A percentile compares a stretch with the other conserved stretches of the same genome.
phyloP scores from a whole-genome alignment of 108 stramenopile species.

The Chaetoceros muelleri region DNA sequence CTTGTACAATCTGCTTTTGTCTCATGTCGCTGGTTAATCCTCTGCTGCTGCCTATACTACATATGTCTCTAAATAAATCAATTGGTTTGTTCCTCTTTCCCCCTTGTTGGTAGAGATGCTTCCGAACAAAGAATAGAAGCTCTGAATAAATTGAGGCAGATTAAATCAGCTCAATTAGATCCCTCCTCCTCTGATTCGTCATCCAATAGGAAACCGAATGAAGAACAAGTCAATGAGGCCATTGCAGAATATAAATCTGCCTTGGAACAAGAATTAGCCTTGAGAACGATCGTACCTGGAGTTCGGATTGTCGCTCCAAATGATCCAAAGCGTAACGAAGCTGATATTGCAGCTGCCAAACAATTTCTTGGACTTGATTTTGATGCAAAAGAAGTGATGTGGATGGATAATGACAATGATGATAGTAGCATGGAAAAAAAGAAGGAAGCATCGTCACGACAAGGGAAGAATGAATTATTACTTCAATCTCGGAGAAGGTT shows the following conservation, averaged over 20 bases:
- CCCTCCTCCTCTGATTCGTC: constrained; percentile 7
- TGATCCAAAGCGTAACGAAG: constrained; percentile 11
- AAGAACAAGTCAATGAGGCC: constrained; percentile 5
- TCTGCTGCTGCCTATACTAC: too few relatives aligned
- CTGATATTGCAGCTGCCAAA: constrained; percentile 7
- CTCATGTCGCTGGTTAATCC: too few relatives aligned
- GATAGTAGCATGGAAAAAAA: not conserved
- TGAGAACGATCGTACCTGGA: constrained; percentile 31
- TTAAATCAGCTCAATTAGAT: constrained; percentile 21
- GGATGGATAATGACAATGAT: not conserved
- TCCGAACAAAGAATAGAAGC: constrained; percentile 16
- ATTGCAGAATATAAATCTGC: constrained; percentile 22
- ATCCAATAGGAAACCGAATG: constrained; percentile 4
- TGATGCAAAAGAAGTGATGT: not conserved
- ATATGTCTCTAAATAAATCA: too few relatives aligned
- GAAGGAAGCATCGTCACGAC: too few relatives aligned
- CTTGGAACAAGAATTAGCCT: constrained; percentile 14
- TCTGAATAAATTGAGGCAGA: constrained; percentile 11
- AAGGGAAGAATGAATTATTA: not conserved
- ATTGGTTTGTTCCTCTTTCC: too few relatives aligned
- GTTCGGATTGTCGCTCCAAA: constrained; percentile 34
- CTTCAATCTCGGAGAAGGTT: not conserved
- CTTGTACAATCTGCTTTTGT: too few relatives aligned
- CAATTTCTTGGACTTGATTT: constrained; percentile 6
- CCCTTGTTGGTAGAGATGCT: not conserved